Conservation (phyloP, 805 yeast species). For the Tetrapisispora taiwanensis region DNA sequence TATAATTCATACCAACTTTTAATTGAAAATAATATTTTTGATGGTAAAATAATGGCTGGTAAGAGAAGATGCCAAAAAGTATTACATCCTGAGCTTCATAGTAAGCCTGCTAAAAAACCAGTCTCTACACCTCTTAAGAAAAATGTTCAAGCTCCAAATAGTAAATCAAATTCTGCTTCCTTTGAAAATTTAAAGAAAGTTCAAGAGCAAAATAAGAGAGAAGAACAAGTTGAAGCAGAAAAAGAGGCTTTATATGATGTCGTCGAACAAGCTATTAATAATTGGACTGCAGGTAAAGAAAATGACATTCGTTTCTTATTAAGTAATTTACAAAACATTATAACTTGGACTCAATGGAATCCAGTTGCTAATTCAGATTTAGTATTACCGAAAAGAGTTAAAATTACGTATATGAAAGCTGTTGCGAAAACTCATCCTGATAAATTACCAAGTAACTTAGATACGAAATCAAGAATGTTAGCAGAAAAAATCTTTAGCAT, state of each 20-base stretch:
- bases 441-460: conserved; percentile 47
- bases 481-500: conserved; percentile 81
- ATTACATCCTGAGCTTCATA: conserved; percentile 39
- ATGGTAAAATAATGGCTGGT: conserved; percentile 62
- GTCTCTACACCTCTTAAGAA: background rate
- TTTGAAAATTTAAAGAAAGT: conserved; percentile 41
- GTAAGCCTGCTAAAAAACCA: conserved; percentile 11
- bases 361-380: conserved; percentile 60
- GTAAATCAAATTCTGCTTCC: background rate
- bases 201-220: conserved; percentile 36
- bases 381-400: conserved; percentile 83
- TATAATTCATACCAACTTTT: conserved; percentile 49
- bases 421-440: conserved; percentile 87
- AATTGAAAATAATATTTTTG: conserved; percentile 57
- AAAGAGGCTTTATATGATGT: conserved; percentile 52
- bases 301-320: conserved; percentile 72
- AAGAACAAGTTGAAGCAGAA: conserved; percentile 44
- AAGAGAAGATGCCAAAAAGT: conserved; percentile 66
- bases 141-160: background rate
- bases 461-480: conserved; percentile 65
- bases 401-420: conserved; percentile 77
- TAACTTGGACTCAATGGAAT: conserved; percentile 67
- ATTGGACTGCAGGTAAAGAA: conserved; percentile 70
- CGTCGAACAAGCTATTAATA: conserved; percentile 42
- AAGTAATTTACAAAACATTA: conserved; percentile 52